These are phyloP conservation scores for Diutina neorugosa DNA, from an alignment of 1,139 yeast genomes.

Conservation along the genomic window DNA sequence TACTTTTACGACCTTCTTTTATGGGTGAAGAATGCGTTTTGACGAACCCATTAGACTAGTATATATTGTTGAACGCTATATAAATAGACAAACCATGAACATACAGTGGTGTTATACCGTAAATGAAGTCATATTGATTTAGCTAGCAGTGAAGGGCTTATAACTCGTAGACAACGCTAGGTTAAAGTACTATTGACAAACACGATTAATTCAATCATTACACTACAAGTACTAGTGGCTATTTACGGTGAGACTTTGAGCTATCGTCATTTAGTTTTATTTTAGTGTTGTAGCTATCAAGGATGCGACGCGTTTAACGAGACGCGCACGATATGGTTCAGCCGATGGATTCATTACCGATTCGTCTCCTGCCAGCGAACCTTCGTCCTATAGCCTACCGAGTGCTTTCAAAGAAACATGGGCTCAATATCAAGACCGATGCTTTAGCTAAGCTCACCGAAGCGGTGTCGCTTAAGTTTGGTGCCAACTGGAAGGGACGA, in stretches of 20 bases:
- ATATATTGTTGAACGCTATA: background rate
- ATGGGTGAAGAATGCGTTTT: slow-evolving; percentile 13
- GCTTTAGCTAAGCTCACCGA: slow-evolving; percentile 68
- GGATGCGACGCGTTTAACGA: background rate
- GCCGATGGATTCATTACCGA: slow-evolving; percentile 36
- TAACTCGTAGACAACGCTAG: too few species aligned
- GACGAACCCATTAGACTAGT: background rate
- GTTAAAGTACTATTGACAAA: too few species aligned
- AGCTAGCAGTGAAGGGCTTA: too few species aligned
- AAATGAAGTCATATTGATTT: too few species aligned
- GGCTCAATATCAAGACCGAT: slow-evolving; percentile 77
- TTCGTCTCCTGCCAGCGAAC: slow-evolving; percentile 65
- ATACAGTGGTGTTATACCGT: too few species aligned
- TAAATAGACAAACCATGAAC: too few species aligned
- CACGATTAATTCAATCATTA: too few species aligned
- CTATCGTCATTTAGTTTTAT: too few species aligned
- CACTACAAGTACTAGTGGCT: too few species aligned
- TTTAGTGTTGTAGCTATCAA: background rate
- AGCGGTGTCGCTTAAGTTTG: slow-evolving; percentile 62
- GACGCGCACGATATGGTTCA: background rate
- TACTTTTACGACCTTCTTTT: slow-evolving; percentile 40
- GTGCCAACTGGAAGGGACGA: slow-evolving; percentile 75
- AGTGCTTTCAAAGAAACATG: slow-evolving; percentile 81
- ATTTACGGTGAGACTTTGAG: too few species aligned
- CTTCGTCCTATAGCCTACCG: slow-evolving; percentile 87